Conservation (phyloP, 192 early-diverging fungal genomes). For the Backusella sp. region DNA sequence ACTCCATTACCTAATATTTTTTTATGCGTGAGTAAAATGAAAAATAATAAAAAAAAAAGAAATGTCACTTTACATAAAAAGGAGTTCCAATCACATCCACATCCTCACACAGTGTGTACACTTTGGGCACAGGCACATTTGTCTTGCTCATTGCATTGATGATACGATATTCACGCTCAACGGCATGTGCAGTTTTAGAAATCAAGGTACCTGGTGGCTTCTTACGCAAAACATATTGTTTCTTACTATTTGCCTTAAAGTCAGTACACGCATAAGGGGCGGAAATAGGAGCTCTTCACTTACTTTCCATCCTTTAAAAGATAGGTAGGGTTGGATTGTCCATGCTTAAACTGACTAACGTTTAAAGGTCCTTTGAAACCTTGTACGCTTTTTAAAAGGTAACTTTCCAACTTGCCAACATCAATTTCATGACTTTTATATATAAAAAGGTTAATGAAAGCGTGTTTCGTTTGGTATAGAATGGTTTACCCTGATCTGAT, state of each 20-base stretch:
- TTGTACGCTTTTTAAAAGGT: conserved; percentile 52
- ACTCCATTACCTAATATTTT: conserved; percentile 81
- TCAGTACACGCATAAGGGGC: neutral
- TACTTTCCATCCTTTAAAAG: conserved; percentile 73
- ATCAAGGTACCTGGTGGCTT: conserved; percentile 88
- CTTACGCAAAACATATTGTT: conserved; percentile 83
- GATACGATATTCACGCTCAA: conserved; percentile 89
- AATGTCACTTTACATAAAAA: conserved; percentile 67
- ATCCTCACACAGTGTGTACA: conserved; percentile 88
- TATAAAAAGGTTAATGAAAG: neutral
- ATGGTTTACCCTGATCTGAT: conserved; percentile 22
- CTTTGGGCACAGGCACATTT: conserved; percentile 85
- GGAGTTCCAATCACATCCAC: conserved; percentile 79
- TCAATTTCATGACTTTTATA: conserved; percentile 54
- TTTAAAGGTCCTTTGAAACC: conserved; percentile 61
- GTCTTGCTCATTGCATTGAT: conserved; percentile 73
- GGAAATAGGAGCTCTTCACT: neutral
- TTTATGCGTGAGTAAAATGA: conserved; percentile 9
- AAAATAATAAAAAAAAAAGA: neutral
- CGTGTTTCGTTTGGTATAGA: neutral
- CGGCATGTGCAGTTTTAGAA: conserved; percentile 86
- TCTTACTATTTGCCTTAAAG: conserved; percentile 39
- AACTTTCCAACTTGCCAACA: conserved; percentile 51
- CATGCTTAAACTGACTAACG: conserved; percentile 84
- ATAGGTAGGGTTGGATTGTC: conserved; percentile 96